Evolutionary conservation across 805 yeast species (phyloP).

Genomic region (Ogataea polymorpha): DNA sequence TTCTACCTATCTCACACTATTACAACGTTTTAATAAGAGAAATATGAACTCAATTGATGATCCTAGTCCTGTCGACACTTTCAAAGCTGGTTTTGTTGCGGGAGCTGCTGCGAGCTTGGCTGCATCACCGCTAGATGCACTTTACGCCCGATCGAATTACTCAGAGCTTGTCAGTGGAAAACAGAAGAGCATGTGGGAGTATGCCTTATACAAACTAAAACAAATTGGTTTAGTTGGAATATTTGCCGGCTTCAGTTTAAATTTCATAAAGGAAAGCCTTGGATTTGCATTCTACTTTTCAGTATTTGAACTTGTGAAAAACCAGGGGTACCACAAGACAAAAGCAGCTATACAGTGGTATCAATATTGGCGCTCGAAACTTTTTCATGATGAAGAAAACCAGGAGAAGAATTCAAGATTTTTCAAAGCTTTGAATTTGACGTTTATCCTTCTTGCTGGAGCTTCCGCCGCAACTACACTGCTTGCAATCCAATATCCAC

Average conservation of each 20-base stretch:
- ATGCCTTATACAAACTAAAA: constrained; percentile 62
- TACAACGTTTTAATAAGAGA: constrained; percentile 37
- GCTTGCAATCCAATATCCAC: constrained; percentile 79
- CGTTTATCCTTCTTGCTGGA: constrained; percentile 78
- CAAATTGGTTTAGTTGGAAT: constrained; percentile 82
- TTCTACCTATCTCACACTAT: constrained; percentile 67
- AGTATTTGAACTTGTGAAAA: constrained; percentile 75
- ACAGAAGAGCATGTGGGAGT: constrained; percentile 73
- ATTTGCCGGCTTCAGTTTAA: constrained; percentile 83
- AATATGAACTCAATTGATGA: constrained; percentile 23
- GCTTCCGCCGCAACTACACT: constrained; percentile 79
- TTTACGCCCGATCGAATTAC: constrained; percentile 75
- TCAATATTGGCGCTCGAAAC: constrained; percentile 33
- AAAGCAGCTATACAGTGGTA: constrained; percentile 43
- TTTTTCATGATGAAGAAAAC: constrained; percentile 18
- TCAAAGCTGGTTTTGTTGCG: constrained; percentile 80
- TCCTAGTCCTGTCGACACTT: constrained; percentile 50
- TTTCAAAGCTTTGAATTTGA: constrained; percentile 53
- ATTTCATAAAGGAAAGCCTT: constrained; percentile 71
- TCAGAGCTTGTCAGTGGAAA: constrained; percentile 67
- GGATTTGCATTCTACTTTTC: constrained; percentile 85
- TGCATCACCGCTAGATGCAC: constrained; percentile 92
- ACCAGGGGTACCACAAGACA: constrained; percentile 54
- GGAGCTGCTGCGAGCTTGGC: constrained; percentile 86
- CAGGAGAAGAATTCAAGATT: constrained; percentile 24